Conservation (phyloP, 108 stramenopile genomes). For the Conticribra guillardii region DNA sequence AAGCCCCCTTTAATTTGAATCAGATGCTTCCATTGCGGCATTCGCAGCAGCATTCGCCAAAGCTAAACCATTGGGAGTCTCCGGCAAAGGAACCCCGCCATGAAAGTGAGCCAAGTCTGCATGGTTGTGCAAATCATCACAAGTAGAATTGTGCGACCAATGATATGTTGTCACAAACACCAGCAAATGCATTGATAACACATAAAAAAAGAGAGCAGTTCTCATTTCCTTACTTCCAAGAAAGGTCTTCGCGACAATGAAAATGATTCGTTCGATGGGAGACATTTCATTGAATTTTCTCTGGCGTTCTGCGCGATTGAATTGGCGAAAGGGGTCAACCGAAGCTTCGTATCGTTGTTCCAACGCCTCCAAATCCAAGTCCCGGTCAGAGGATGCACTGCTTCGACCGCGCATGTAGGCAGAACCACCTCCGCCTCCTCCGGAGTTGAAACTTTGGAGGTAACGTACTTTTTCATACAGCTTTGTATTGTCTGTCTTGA, state of each 20-base stretch:
- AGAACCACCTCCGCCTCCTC: slow-evolving; percentile 17
- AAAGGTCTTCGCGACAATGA: slow-evolving; percentile 76
- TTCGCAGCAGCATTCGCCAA: slow-evolving; percentile 13
- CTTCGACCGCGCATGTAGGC: slow-evolving; percentile 31
- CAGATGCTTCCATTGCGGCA: background rate
- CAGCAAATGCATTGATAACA: slow-evolving; percentile 77
- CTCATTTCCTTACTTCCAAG: slow-evolving; percentile 89
- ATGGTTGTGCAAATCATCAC: slow-evolving; percentile 36
- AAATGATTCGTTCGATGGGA: slow-evolving; percentile 87
- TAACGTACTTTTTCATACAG: slow-evolving; percentile 92
- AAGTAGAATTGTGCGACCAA: slow-evolving; percentile 71
- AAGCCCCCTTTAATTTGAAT: background rate
- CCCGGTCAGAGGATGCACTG: slow-evolving; percentile 44
- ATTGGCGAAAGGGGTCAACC: slow-evolving; percentile 90
- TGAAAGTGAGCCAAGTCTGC: slow-evolving; percentile 45
- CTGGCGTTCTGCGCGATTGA: slow-evolving; percentile 79
- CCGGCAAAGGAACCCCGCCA: slow-evolving; percentile 42
- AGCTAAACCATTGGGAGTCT: slow-evolving; percentile 13
- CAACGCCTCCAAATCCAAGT: slow-evolving; percentile 87
- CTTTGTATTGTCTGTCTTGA: slow-evolving; percentile 88
- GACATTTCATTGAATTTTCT: slow-evolving; percentile 90
- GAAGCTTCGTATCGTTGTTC: slow-evolving; percentile 90
- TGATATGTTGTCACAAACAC: slow-evolving; percentile 89
- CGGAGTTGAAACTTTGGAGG: slow-evolving; percentile 70
- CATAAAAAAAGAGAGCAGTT: slow-evolving; percentile 83